Evolutionary conservation across 2,329 filamentous ascomycete genomes (phyloP), one percentile per base, ranked within the genome.

Genomic region (Tothia fuscella): DNA sequence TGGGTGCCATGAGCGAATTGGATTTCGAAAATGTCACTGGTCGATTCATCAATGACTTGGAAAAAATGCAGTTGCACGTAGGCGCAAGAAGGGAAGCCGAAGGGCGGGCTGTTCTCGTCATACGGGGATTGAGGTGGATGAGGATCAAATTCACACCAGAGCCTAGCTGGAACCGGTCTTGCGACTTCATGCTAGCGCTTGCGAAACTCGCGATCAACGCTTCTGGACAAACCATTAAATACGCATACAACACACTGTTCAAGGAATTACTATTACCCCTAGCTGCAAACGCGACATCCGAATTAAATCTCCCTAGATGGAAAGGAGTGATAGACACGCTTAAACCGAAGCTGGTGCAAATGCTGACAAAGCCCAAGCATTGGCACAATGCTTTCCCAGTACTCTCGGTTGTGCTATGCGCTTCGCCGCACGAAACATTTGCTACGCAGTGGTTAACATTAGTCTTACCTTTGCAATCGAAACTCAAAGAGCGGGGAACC

Each of bases 1-100:
- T 98, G 1, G 91, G 93, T n/a, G 82, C 88, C 29, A 94, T 98
- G 83, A 95, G 91, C 61, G 82, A 83, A 33, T 80, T 91, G 49
- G 89, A 93, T 56, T 96, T 98, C 58, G 67, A 76, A 13, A 83
- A 80, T 43, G 88, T 98, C 34, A 79, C 85, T 3, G 76, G 78
- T 42, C 78, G 85, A 36, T 98, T 93, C 55, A 70, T 93, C 34
- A 67, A 72, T 22, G 88, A 96, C 55, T 70, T 98, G 4, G 83
- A 87, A 43, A 70, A 71, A 24, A 82, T 80, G 7, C 78, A 95
- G 39, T 79, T 79, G 53, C 85, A 93, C 14, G 70, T 88, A 32
- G 70, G 74, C 3, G 68, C 76, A 14, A 91, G 89, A 56, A 72
- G 72, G 43, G 82, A 87, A 43, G 66, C 75, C 13, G 89, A 96